A percentile compares a stretch with the other conserved stretches of the same genome.
Evolutionary conservation across 2,329 filamentous ascomycete genomes (phyloP).

Genomic region (Exophiala sideris): DNA sequence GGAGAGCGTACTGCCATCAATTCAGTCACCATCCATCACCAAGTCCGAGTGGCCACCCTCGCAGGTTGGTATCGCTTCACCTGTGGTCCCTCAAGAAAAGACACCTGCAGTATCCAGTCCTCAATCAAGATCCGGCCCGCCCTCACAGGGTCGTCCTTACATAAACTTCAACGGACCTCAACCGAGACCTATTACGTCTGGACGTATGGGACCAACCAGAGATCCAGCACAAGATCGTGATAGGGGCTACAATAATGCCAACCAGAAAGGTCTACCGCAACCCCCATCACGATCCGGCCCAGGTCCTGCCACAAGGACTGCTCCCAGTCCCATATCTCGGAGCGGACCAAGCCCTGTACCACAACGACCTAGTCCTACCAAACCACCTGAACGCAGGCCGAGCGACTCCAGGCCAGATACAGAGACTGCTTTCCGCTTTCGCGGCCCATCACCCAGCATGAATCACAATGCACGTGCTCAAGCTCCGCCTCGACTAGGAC

Average conservation of each 20-base stretch:
- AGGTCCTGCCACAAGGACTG: conserved; percentile 13
- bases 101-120: not conserved
- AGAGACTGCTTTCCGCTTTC: conserved; percentile 14
- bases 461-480: conserved; percentile 20
- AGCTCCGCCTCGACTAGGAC: conserved; percentile 23
- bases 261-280: conserved; percentile 9
- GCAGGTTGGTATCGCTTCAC: conserved; percentile 22
- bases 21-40: conserved; percentile 17
- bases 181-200: conserved; percentile 15
- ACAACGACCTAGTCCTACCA: not conserved
- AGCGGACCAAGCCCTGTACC: conserved; percentile 10
- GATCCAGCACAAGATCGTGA: conserved; percentile 5
- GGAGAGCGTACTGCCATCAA: conserved; percentile 14
- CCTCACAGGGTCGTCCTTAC: conserved; percentile 10
- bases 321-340: conserved; percentile 12
- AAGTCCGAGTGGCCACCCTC: conserved; percentile 19
- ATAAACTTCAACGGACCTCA: conserved; percentile 22
- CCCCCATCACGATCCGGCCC: conserved; percentile 14
- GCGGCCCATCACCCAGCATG: conserved; percentile 26
- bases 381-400: conserved; percentile 5
- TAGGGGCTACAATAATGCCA: conserved; percentile 16
- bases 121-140: conserved; percentile 3
- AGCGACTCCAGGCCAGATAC: not conserved
- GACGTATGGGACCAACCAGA: conserved; percentile 11
- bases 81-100: conserved; percentile 18